These are phyloP conservation scores for Orbilia javanica DNA, from an alignment of 2,329 filamentous ascomycete species.

Conservation along the genomic window DNA sequence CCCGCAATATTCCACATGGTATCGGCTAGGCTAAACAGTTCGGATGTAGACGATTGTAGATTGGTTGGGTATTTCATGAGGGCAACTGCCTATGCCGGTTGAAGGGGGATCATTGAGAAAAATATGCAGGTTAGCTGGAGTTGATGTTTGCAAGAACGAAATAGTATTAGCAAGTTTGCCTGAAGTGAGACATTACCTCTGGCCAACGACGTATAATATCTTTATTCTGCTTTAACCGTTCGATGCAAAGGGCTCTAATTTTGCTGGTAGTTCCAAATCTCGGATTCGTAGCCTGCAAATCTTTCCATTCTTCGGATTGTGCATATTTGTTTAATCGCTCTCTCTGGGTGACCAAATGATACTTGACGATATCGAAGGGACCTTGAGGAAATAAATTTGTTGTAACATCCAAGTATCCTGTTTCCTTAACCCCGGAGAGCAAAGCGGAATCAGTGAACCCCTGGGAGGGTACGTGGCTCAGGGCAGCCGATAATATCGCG, in stretches of 20 bases:
- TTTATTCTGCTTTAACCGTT: slow-evolving; percentile 80
- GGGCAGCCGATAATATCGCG: slow-evolving; percentile 83
- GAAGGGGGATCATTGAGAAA: slow-evolving; percentile 26
- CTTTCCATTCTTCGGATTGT: slow-evolving; percentile 64
- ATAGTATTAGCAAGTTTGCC: slow-evolving; percentile 16
- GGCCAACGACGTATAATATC: slow-evolving; percentile 83
- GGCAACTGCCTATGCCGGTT: slow-evolving; percentile 77
- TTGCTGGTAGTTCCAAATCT: slow-evolving; percentile 72
- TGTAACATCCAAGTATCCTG: slow-evolving; percentile 87
- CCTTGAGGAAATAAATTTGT: slow-evolving; percentile 84
- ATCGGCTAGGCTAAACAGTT: slow-evolving; percentile 85
- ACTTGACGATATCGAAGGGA: slow-evolving; percentile 83
- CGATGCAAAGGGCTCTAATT: slow-evolving; percentile 79
- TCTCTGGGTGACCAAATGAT: slow-evolving; percentile 76
- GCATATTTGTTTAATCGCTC: slow-evolving; percentile 70
- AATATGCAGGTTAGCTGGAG: slow-evolving; percentile 23
- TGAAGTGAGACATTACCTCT: slow-evolving; percentile 73
- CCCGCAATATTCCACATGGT: slow-evolving; percentile 92
- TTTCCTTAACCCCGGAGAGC: slow-evolving; percentile 81
- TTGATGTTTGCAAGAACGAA: slow-evolving; percentile 11
- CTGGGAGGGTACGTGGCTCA: slow-evolving; percentile 80
- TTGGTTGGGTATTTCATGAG: slow-evolving; percentile 88
- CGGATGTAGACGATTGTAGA: slow-evolving; percentile 79
- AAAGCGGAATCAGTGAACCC: slow-evolving; percentile 85
- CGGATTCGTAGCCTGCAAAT: slow-evolving; percentile 64